These are phyloP conservation scores for Penicillium manginii DNA, from an alignment of 495 filamentous ascomycete species.

Conservation along the genomic window DNA sequence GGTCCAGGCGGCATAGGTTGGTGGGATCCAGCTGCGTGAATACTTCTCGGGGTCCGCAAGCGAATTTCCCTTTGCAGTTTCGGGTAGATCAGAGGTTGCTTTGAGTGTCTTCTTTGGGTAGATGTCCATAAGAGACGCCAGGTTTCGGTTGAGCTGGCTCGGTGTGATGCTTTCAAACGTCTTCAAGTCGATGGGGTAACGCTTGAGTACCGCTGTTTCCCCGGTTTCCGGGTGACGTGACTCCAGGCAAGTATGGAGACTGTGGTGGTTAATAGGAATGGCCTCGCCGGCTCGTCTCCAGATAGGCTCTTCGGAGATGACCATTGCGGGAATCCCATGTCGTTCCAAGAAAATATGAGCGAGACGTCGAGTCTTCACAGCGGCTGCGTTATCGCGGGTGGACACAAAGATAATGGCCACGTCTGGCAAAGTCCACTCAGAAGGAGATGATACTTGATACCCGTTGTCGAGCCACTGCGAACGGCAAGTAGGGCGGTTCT, in stretches of 20 bases:
- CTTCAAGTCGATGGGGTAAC: constrained; percentile 71
- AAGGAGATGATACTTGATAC: constrained; percentile 48
- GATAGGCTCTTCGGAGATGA: constrained; percentile 65
- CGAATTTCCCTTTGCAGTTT: constrained; percentile 14
- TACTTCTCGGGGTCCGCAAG: constrained; percentile 33
- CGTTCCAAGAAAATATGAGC: constrained; percentile 66
- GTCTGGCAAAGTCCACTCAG: constrained; percentile 69
- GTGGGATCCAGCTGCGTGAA: constrained; percentile 30
- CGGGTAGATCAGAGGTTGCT: constrained; percentile 20
- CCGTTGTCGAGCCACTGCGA: constrained; percentile 51
- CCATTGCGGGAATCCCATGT: constrained; percentile 67
- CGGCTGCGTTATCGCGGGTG: constrained; percentile 51
- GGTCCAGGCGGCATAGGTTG: constrained; percentile 36
- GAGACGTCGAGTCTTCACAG: constrained; percentile 54
- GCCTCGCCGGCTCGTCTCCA: constrained; percentile 49
- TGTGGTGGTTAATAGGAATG: constrained; percentile 54
- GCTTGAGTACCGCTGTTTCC: constrained; percentile 55
- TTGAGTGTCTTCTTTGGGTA: constrained; percentile 38
- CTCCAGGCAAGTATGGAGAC: constrained; percentile 72
- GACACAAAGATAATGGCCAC: constrained; percentile 71
- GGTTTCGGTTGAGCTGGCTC: constrained; percentile 72
- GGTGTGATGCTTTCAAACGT: constrained; percentile 75
- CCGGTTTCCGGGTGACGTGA: constrained; percentile 56
- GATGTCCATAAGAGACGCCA: constrained; percentile 66
- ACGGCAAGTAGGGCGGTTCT: constrained; percentile 54